Evolutionary conservation across 2,329 filamentous ascomycete species (phyloP), one percentile per base, ranked within the genome.

Genomic region (Penicillium carneum): DNA sequence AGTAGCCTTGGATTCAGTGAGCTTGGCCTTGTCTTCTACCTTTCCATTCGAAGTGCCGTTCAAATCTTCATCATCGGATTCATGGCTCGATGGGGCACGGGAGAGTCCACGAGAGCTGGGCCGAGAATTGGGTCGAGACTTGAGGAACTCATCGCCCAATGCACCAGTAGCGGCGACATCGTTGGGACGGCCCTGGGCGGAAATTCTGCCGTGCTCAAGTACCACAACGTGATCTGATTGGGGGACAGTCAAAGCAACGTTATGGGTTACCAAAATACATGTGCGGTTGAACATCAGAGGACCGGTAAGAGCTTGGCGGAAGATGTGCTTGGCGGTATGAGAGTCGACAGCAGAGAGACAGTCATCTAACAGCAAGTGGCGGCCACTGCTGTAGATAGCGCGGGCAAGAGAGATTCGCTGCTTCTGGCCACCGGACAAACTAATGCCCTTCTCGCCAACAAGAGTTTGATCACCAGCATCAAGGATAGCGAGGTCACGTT

Each of bases 271-370:
- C 45, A 99, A 84, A 56, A 99, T 92, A 76, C 95, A 98, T 31
- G 95, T 98, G 43, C 95, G 88, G 72, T 88, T 84, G 60, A 85
- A 81, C 95, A 99, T 98, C 53, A 99, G 80, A 6, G 92, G 91
- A 2, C 95, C 95, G 69, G 89, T 89, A 65, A 99, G 89, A 62
- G 93, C 96, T 77, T 97, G 90, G 74, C 90, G 90, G 79, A 98
- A 98, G 68, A 99, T 98, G 89, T 96, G 97, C 76, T 97, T 96
- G 2, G 93, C 93, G 0, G 95, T 98, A 71, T 99, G 95, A 3
- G 95, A 96, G 76, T 99, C 95, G 36, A 99, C 95, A 31, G 95
- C 95, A 73, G 93, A 97, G 45, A 99, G 84, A 65, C 96, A 97
- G 76, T 99, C 95, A 72, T 99, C 95, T 51, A 99, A 84, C 11